phyloP scores from a whole-genome alignment of 495 filamentous ascomycete genomes.

The Bombardia bombarda region DNA sequence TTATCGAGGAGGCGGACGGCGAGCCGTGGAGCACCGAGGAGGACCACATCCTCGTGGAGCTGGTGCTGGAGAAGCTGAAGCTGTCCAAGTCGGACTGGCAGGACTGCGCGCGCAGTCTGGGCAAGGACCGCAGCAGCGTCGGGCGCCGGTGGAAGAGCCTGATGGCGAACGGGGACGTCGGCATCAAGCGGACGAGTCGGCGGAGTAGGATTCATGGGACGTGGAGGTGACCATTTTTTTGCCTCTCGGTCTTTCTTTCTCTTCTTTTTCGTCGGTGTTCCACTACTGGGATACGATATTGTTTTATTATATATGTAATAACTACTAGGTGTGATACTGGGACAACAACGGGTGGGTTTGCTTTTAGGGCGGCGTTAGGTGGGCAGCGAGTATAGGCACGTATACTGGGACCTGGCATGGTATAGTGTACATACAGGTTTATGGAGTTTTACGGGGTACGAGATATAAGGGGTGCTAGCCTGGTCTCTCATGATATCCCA shows the following conservation, averaged over 20 bases:
- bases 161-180: conserved; percentile 54
- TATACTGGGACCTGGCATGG: too few relatives aligned
- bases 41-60: conserved; percentile 61
- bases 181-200: conserved; percentile 41
- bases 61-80: conserved; percentile 68
- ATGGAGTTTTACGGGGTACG: too few relatives aligned
- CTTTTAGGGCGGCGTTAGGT: too few relatives aligned
- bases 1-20: conserved; percentile 37
- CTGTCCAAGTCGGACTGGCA: conserved; percentile 70
- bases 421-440: too few relatives aligned
- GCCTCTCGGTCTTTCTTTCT: too few relatives aligned
- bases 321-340: too few relatives aligned
- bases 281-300: too few relatives aligned
- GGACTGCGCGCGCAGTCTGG: conserved; percentile 63
- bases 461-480: too few relatives aligned
- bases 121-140: conserved; percentile 58
- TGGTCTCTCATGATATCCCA: too few relatives aligned
- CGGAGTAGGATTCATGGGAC: conserved; percentile 42
- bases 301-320: background rate
- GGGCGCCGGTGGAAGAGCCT: conserved; percentile 62
- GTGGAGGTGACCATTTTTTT: conserved; percentile 40
- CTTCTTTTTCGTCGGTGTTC: too few relatives aligned
- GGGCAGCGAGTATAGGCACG: too few relatives aligned
- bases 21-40: conserved; percentile 57
- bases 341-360: too few relatives aligned